phyloP scores from a whole-genome alignment of 768 basidiomycete species.

The Porphyrellus cyaneotinctus region DNA sequence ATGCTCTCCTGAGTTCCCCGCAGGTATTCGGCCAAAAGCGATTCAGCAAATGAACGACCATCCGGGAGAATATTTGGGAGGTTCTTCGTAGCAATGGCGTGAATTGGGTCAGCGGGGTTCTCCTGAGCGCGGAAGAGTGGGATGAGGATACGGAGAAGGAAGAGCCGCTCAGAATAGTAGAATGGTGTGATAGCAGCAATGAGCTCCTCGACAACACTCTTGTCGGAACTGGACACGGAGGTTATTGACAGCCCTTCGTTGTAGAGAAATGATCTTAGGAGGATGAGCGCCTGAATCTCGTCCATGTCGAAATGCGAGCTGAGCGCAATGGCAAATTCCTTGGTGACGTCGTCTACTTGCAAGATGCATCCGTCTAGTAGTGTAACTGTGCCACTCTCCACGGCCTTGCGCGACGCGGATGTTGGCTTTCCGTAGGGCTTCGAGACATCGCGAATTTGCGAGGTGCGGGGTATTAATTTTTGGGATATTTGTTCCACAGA shows the following conservation, averaged over 20 bases:
- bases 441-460: constrained; percentile 53
- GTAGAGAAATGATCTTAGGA: constrained; percentile 74
- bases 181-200: constrained; percentile 73
- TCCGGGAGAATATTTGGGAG: constrained; percentile 63
- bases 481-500: constrained; percentile 55
- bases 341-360: constrained; percentile 64
- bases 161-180: constrained; percentile 78
- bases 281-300: constrained; percentile 70
- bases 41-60: constrained; percentile 55
- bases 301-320: constrained; percentile 74
- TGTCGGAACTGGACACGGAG: constrained; percentile 42
- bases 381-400: constrained; percentile 64
- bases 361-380: constrained; percentile 63
- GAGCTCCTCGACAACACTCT: constrained; percentile 32
- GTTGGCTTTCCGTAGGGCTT: constrained; percentile 70
- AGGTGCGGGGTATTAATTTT: constrained; percentile 53
- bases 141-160: constrained; percentile 61
- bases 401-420: constrained; percentile 56
- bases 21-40: constrained; percentile 57
- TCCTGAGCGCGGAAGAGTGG: constrained; percentile 73
- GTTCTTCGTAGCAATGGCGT: constrained; percentile 49
- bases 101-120: constrained; percentile 50
- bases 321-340: constrained; percentile 66
- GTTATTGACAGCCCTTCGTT: constrained; percentile 64
- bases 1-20: constrained; percentile 46